Base-by-base conservation (phyloP, 805 yeast species). In the Schwanniomyces sp. region DNA sequence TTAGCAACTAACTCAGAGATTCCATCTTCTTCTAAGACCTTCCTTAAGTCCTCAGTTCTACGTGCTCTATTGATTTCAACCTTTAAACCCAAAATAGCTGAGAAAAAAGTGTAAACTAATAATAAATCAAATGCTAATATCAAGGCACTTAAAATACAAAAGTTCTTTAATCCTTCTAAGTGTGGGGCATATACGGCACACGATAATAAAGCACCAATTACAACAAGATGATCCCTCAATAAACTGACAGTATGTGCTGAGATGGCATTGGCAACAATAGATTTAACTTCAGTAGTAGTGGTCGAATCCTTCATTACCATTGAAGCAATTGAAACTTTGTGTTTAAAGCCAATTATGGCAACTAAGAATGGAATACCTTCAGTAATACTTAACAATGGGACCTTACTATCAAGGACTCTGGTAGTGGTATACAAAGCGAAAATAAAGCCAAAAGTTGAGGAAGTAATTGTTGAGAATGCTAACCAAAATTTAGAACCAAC, bases 291-390 rank as follows among this genome's bases (percentile, higher is more conserved):
- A 7, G 62, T 55, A 49, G 74, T 62, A 56, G 58, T 62, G 52
- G 59, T 59, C 12, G 76, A 62, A 25, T 78, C 71, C 34, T 69
- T 65, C 56, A 80, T 59, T 21, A 85, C 84, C 40, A 80, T 78
- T 17, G 78, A 70, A 0, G 97, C 86, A 52, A 91, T 76, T 10
- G 81, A 74, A 16, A 89, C 80, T 59, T 91, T 90, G 64, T 88
- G 87, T 63, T 89, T 91, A 69, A 92, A 92, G 1, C 98, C 99
- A 61, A 92, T 82, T 4, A 90, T 85, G 17, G 96, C 90, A 18
- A 92, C 96, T 60, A 92, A 78, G 67, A 92, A 92, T 18, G 99
- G 99, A 40, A 92, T 70, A 29, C 97, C 97, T 70, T 92, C 97
- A 48, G 91, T 81, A 54, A 92, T 74, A 46, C 88, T 82, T 46